phyloP scores from a whole-genome alignment of 169 alveolate species.

The Plasmodium vinckei region DNA sequence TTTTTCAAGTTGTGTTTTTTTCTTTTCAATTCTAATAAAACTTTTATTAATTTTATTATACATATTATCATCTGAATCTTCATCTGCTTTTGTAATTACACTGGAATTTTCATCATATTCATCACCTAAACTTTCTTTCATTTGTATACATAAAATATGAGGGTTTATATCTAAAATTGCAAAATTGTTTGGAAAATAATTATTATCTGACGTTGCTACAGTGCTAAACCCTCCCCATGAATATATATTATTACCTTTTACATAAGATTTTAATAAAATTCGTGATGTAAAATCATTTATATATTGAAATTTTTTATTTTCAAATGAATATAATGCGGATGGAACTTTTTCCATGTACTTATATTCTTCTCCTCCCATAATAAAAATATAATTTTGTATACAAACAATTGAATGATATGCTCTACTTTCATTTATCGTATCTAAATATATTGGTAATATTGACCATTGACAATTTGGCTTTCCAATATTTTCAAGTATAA shows the following conservation, averaged over 20 bases:
- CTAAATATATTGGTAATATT: conserved; percentile 55
- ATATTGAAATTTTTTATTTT: conserved; percentile 58
- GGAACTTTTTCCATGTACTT: conserved; percentile 75
- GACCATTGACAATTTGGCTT: conserved; percentile 39
- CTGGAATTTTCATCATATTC: conserved; percentile 51
- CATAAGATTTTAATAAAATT: conserved; percentile 68
- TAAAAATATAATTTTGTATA: conserved; percentile 45
- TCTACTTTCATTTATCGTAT: conserved; percentile 43
- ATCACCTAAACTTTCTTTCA: conserved; percentile 42
- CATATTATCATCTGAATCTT: conserved; percentile 22
- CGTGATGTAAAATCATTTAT: conserved; percentile 55
- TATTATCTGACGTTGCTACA: conserved; percentile 13
- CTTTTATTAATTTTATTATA: conserved; percentile 42
- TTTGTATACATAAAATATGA: conserved; percentile 33
- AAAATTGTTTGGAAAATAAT: conserved; percentile 55
- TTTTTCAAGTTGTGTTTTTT: conserved; percentile 52
- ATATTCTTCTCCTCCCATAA: conserved; percentile 76
- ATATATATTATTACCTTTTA: conserved; percentile 43
- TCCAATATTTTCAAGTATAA: conserved; percentile 29
- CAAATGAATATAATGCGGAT: conserved; percentile 74
- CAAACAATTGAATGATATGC: conserved; percentile 60
- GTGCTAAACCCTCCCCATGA: conserved; percentile 79
- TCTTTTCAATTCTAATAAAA: conserved; percentile 31
- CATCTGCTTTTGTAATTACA: conserved; percentile 44
- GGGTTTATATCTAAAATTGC: conserved; percentile 31